Base-by-base conservation (phyloP, 1,284 basidiomycete genomes). In the Tilletiopsis washingtonensis region DNA sequence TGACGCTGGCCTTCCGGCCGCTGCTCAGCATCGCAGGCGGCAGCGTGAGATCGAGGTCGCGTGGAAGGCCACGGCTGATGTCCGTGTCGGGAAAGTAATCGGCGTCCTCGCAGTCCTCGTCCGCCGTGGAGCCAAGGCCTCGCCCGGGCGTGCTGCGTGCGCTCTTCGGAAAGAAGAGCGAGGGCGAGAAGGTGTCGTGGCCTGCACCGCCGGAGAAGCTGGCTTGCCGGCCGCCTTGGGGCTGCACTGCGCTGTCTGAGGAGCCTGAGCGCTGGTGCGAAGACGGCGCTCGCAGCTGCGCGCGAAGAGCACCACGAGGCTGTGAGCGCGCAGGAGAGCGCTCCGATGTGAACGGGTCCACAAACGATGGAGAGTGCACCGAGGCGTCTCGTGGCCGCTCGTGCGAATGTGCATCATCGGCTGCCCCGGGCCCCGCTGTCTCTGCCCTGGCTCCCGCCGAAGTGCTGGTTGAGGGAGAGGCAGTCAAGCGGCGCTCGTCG, bases 1-100 rank as follows among this genome's bases (percentile, higher is more conserved):
- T 61, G 27, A 67, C 65, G 39, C 58, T 62, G 20, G 65, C 65
- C 32, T 67, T 67, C n/a, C 65, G 56, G 34, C 65, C 65, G 5
- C 60, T 61, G 53, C 48, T 61, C 47, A 62, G 48, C 57, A 64
- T 58, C 21, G 62, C 57, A 5, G 62, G 61, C 20, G 62, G 59
- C 4, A 61, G 51, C 15, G 45, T 53, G 36, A 61, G 55, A 34
- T 63, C 61, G 4, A 54, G 11, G 12, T 23, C 43, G 12, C 17
- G 25, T 38, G 20, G 9, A 40, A 12, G 9, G 11, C 7, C 15
- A 11, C 15, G 27, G 37, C n/a, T 19, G 3, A 21, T 20, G 24
- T 23, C 43, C 14, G 23, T 27, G 5, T 20, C 19, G 3, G 32
- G 47, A 40, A 49, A 45, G 21, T 12, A 41, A 34, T 49, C 47